These are phyloP conservation scores for Botrytis galanthina DNA, from an alignment of 2,329 filamentous ascomycete genomes.

Conservation along the genomic window DNA sequence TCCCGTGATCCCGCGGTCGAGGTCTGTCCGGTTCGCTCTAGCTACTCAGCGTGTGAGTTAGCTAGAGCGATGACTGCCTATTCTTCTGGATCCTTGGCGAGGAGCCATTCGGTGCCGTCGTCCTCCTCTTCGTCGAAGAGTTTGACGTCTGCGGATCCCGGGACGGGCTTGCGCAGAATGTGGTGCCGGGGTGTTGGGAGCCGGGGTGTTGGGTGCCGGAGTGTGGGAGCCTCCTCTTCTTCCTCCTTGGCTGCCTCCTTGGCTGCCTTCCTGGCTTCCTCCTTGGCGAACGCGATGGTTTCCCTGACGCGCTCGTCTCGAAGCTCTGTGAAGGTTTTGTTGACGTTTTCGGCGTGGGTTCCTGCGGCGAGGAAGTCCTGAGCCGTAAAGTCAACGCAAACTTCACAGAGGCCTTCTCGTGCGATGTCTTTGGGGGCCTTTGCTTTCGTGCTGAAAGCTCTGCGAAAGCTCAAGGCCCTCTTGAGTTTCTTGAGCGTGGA, in stretches of 20 bases:
- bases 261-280: background rate
- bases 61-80: background rate
- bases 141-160: background rate
- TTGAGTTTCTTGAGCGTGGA: background rate
- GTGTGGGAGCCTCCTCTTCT: background rate
- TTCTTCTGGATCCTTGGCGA: background rate
- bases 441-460: background rate
- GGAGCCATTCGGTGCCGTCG: background rate
- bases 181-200: background rate
- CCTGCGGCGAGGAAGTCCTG: background rate
- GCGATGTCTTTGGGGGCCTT: background rate
- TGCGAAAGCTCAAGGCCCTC: background rate
- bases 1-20: background rate
- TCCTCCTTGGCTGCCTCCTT: background rate
- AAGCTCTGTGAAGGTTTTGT: background rate
- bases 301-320: background rate
- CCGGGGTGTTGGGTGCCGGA: background rate
- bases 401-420: background rate
- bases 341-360: background rate
- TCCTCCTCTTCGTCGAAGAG: background rate
- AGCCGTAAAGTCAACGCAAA: background rate
- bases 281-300: background rate
- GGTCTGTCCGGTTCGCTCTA: background rate
- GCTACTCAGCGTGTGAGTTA: background rate
- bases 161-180: background rate